Conservation (phyloP, 2,329 filamentous ascomycete genomes). For the Parafenestella ontariensis region DNA sequence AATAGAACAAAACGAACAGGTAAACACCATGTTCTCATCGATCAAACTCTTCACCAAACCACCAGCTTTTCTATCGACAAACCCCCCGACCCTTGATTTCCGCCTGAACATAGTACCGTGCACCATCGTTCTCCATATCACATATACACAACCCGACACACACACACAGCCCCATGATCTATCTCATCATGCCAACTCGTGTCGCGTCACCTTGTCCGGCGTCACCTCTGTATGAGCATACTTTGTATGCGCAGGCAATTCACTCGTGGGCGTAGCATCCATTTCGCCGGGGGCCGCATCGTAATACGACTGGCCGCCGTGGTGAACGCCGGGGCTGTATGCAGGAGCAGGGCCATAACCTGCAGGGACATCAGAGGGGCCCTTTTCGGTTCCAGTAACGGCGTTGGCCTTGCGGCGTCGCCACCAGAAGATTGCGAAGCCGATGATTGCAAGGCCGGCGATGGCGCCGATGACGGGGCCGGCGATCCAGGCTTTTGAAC, state of each 20-base stretch:
- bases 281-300: slow-evolving; percentile 4
- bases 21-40: background rate
- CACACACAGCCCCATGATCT: background rate
- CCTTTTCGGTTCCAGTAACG: slow-evolving; percentile 10
- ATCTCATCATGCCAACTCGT: background rate
- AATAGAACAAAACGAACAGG: background rate
- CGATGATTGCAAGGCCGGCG: slow-evolving; percentile 21
- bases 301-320: slow-evolving; percentile 7
- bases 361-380: background rate
- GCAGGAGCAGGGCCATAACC: background rate
- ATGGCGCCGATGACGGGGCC: slow-evolving; percentile 35
- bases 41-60: background rate
- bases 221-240: slow-evolving; percentile 17
- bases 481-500: slow-evolving; percentile 37
- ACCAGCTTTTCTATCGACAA: background rate
- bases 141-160: background rate
- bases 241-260: slow-evolving; percentile 24
- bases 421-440: slow-evolving; percentile 24
- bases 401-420: slow-evolving; percentile 12
- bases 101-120: background rate
- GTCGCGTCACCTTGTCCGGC: background rate
- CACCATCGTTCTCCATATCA: background rate
- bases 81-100: background rate
- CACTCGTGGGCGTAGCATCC: slow-evolving; percentile 12
- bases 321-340: background rate